Evolutionary conservation across 2,329 filamentous ascomycete genomes (phyloP), one percentile per base, ranked within the genome.

Genomic region (Pseudogymnoascus sp.): DNA sequence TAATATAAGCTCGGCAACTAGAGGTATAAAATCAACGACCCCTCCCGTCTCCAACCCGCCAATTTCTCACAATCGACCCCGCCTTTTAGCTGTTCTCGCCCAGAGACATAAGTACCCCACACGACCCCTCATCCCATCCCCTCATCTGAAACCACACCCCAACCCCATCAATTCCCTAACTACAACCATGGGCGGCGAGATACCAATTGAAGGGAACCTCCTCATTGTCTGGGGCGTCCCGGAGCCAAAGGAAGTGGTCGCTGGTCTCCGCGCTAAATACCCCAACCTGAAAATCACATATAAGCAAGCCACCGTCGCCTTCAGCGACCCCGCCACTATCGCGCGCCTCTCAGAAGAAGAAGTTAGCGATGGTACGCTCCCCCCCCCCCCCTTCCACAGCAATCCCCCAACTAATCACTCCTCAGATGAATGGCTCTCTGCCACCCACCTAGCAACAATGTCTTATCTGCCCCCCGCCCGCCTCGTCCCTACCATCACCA

Each of bases 271-370:
- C 38, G 71, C 72, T 59, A 77, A 74, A 61, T 81, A 76, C 72
- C 80, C 75, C 6, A 69, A 77, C 68, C 73, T 81, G 65, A 73
- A 78, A n/a, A 71, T 82, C 60, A 75, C 72, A 8, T 81, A 76
- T 65, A 66, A 74, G 59, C 65, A 74, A 44, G 66, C 75, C 29
- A 64, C 64, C 2, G 72, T 67, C 59, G 66, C 50, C 50, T 56
- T 56, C 29, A 21, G n/a, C 29, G 50, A 56, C 10, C 50, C 50
- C 6, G 10, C n/a, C 10, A 56, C 50, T 16, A 56, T 56, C 16
- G 50, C 50, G 6, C 50, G 50, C 29, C 50, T 33, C 5, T 33
- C 50, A 67, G 6, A 60, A 66, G 50, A 66, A 67, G 10, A 62
- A 63, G 62, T 31, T 42, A 64, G 61, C 8, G 33, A 61, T n/a